Evolutionary conservation across 139 green algal species (phyloP), one percentile per base, ranked within the genome.

Genomic region (Chlamydomonas applanata): DNA sequence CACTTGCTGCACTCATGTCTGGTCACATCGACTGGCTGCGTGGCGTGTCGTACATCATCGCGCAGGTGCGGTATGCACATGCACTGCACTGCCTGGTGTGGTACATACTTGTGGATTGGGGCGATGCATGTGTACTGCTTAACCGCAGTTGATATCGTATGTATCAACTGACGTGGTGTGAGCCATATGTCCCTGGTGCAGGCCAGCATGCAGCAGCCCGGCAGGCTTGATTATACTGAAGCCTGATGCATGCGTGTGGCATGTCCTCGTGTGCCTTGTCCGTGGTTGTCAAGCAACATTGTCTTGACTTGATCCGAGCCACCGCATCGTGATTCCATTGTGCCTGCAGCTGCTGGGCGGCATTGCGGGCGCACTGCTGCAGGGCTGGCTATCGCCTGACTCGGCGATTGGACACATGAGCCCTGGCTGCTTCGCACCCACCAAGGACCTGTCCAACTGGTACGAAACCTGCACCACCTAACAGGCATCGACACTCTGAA

Each of bases 11-110:
- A 9, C 44, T 72, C 3, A 53, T 61, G 25, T 85, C 83, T 2
- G 83, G 83, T 17, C 83, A 88, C 73, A 71, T 86, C 35, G 68
- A 82, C 33, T 85, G 61, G 65, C 22, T 40, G 60, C 79, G 69
- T 0, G 79, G 66, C 7, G 5, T 74, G 24, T 33, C 76, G 14
- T 87, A 87, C 69, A 71, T 73, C 7, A n/a, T 79, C 19, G 75
- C 69, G 19, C 82, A 81, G 79, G 74, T 80, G 32, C 25, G 64
- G n/a, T n/a, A n/a, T n/a, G n/a, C n/a, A n/a, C n/a, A n/a, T n/a
- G n/a, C n/a, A n/a, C 65, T 75, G 53, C 3, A 67, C 11, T 57
- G 30, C 36, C 54, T 63, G 45, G 2, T 45, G 1, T 63, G 45
- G 34, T 9, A n/a, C n/a, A n/a, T n/a, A n/a, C n/a, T n/a, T n/a